These are phyloP conservation scores for Blastobotrys proliferans DNA, from an alignment of 1,139 yeast species.

Conservation along the genomic window DNA sequence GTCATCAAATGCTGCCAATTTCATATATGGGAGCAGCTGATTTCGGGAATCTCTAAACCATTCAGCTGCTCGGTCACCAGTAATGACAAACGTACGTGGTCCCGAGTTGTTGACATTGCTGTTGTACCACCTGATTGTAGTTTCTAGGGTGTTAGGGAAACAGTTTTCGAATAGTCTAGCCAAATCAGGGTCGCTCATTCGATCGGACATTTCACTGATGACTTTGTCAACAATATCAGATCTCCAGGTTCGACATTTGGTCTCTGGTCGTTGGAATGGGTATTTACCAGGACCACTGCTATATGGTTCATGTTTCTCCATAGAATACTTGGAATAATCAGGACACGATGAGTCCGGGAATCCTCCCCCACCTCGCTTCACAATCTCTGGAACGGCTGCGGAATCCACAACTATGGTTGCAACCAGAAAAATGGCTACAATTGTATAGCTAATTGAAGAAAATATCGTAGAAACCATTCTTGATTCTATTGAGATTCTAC, in stretches of 20 bases:
- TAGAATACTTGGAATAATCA: constrained; percentile 39
- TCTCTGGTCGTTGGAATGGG: constrained; percentile 75
- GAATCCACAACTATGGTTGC: background rate
- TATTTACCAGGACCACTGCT: constrained; percentile 39
- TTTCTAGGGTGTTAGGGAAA: constrained; percentile 82
- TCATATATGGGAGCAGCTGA: constrained; percentile 73
- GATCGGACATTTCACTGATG: constrained; percentile 48
- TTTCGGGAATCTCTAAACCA: constrained; percentile 85
- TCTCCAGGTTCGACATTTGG: constrained; percentile 65
- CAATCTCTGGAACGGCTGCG: background rate
- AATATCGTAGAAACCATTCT: background rate
- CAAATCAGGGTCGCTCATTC: constrained; percentile 58
- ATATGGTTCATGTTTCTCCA: constrained; percentile 31
- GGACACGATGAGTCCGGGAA: constrained; percentile 29
- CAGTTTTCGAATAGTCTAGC: constrained; percentile 76
- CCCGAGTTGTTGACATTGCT: constrained; percentile 24
- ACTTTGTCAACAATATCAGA: constrained; percentile 62
- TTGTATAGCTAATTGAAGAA: background rate
- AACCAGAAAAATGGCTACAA: background rate
- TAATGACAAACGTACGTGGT: constrained; percentile 66
- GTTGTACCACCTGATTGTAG: constrained; percentile 73
- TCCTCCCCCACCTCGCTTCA: background rate
- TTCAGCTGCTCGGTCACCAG: constrained; percentile 86
- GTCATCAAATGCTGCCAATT: constrained; percentile 49
- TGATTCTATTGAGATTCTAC: background rate